Evolutionary conservation across 345 rosid genomes (phyloP).

Genomic region (Aquilaria yunnanensis): DNA sequence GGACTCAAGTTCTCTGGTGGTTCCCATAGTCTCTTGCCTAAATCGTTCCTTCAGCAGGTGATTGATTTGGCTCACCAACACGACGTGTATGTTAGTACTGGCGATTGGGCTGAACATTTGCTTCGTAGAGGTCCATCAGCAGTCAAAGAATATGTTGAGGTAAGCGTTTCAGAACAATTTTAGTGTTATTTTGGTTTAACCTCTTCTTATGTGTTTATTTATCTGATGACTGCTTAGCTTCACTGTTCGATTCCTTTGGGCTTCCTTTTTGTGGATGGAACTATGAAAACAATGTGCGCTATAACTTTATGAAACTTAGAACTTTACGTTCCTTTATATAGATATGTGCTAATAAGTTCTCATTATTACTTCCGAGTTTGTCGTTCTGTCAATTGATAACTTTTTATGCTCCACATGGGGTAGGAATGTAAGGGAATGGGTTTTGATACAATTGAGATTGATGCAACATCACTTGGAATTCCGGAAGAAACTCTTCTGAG

Average conservation of each 20-base stretch:
- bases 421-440: conserved; percentile 90
- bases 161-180: conserved; percentile 8
- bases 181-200: no score
- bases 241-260: no score
- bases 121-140: conserved; percentile 63
- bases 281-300: no score
- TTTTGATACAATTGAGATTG: conserved; percentile 79
- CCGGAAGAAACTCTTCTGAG: conserved; percentile 86
- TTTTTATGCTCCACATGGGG: not conserved
- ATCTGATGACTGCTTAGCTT: no score
- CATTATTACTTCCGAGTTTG: no score
- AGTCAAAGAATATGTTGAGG: conserved; percentile 77
- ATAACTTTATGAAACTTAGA: no score
- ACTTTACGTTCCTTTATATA: no score
- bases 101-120: conserved; percentile 91
- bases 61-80: conserved; percentile 71
- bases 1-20: conserved; percentile 90
- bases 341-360: no score
- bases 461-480: conserved; percentile 66
- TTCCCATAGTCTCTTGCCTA: conserved; percentile 73
- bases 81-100: conserved; percentile 78
- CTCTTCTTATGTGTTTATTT: no score
- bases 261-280: no score
- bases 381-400: not conserved
- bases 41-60: conserved; percentile 58